A percentile compares a stretch with the other conserved stretches of the same genome.
Conservation (phyloP, 371 early-diverging fungal species). For the Vairimorpha apis region DNA sequence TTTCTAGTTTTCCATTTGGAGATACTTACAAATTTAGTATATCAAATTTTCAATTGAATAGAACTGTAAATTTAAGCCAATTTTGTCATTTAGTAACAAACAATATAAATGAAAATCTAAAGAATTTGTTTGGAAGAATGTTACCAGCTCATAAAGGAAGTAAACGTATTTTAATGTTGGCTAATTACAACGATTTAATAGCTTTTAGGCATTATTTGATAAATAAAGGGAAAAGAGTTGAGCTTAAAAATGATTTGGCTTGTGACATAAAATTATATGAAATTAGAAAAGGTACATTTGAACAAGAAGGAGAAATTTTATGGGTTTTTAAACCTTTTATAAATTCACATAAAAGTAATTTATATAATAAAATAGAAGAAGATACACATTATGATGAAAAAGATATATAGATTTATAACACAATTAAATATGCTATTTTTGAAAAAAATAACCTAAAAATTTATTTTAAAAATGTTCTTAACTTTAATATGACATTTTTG, state of each 20-base stretch:
- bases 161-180: constrained; percentile 58
- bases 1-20: constrained; percentile 92
- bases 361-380: constrained; percentile 1
- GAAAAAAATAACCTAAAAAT: too few relatives aligned
- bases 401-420: too few relatives aligned
- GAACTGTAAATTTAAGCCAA: constrained; percentile 67
- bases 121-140: constrained; percentile 20
- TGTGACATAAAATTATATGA: constrained; percentile 59
- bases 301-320: constrained; percentile 55
- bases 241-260: constrained; percentile 31
- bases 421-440: too few relatives aligned
- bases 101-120: constrained; percentile 65
- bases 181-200: constrained; percentile 58
- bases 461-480: too few relatives aligned
- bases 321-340: constrained; percentile 58
- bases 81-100: constrained; percentile 86
- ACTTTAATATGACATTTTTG: too few relatives aligned
- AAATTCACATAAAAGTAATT: constrained; percentile 44
- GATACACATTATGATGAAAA: too few relatives aligned
- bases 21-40: constrained; percentile 91
- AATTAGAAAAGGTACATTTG: constrained; percentile 58
- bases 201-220: constrained; percentile 60
- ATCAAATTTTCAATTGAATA: constrained; percentile 80
- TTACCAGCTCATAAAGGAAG: constrained; percentile 39
- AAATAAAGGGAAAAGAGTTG: constrained; percentile 33